Evolutionary conservation across 768 basidiomycete species (phyloP), one percentile per base, ranked within the genome.

Genomic region (Leccinum arenicola): DNA sequence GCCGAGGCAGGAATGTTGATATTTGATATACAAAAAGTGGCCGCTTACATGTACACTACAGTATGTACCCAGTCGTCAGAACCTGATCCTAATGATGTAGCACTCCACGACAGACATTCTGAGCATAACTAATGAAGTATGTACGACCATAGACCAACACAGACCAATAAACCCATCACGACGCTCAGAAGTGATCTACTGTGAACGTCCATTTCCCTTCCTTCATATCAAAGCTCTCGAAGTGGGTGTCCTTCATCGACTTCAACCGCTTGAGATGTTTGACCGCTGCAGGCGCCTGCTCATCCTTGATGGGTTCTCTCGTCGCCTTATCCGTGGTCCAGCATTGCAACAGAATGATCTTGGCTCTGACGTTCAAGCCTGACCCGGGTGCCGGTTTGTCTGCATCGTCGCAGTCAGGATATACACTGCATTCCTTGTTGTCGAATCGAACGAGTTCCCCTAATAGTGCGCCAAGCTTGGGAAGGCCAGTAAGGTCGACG

Each of bases 301-400:
- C 77, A 65, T 98, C 92, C 72, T 88, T 94, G 74, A 98, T 87
- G 43, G 91, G 88, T 69, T 95, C 87, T 60, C 93, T 80, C 35
- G 93, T 93, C 45, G 91, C 89, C 78, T 95, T 95, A 75, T 98
- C 93, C 63, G 87, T 80, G 50, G 93, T 82, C 89, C 91, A 98
- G 76, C 93, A 95, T 55, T 84, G 79, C 64, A 90, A 76, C 48
- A 99, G 76, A 50, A 82, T 79, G 64, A 99, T 84, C 58, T 79
- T 80, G 21, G 95, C 93, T 31, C 82, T 86, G 23, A 95, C 94
- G 69, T 98, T 98, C 56, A 99, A 78, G 38, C 97, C 97, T 21
- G 85, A 79, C 15, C 95, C 93, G 21, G 86, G 82, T 10, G 85
- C 80, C 0, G 93, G 93, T 74, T 95, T 95, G 66, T 91, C 87